These are phyloP conservation scores for Arbutus unedo DNA, from an alignment of 148 eudicot species.

Conservation along the genomic window DNA sequence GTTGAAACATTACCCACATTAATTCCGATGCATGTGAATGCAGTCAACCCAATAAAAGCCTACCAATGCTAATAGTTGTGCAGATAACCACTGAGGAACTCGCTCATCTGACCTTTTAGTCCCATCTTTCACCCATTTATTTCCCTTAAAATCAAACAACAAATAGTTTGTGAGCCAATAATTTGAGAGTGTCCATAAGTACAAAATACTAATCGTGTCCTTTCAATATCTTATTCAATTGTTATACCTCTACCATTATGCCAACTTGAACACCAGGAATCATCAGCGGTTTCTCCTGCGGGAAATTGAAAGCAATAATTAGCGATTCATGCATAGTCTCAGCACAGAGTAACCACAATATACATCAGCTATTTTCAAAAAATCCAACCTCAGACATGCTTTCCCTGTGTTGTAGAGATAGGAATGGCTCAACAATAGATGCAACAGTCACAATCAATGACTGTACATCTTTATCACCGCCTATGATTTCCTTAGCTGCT, in stretches of 20 bases:
- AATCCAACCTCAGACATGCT: conserved; percentile 44
- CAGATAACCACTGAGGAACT: conserved; percentile 50
- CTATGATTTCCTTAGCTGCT: conserved; percentile 11
- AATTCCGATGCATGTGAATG: background rate
- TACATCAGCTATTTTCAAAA: background rate
- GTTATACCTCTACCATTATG: conserved; percentile 72
- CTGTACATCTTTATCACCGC: conserved; percentile 16
- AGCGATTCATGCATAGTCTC: background rate
- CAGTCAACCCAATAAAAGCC: conserved; percentile 20
- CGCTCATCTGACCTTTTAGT: conserved; percentile 21
- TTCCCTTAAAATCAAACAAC: conserved; percentile 29
- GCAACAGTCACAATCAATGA: conserved; percentile 72
- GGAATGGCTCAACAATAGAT: conserved; percentile 80
- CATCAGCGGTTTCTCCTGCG: conserved; percentile 59
- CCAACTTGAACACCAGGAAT: conserved; percentile 67
- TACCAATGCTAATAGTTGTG: conserved; percentile 65
- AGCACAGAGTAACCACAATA: background rate
- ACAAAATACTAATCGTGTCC: background rate
- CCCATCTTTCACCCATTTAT: conserved; percentile 20
- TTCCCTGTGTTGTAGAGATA: conserved; percentile 40
- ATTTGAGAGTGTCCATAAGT: background rate
- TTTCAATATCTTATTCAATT: background rate
- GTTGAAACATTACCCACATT: background rate
- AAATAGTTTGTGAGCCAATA: conserved; percentile 6
- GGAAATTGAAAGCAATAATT: conserved; percentile 8